Evolutionary conservation across 768 basidiomycete genomes (phyloP), one percentile per base, ranked within the genome.

Genomic region (Cystofilobasidium ferigula): DNA sequence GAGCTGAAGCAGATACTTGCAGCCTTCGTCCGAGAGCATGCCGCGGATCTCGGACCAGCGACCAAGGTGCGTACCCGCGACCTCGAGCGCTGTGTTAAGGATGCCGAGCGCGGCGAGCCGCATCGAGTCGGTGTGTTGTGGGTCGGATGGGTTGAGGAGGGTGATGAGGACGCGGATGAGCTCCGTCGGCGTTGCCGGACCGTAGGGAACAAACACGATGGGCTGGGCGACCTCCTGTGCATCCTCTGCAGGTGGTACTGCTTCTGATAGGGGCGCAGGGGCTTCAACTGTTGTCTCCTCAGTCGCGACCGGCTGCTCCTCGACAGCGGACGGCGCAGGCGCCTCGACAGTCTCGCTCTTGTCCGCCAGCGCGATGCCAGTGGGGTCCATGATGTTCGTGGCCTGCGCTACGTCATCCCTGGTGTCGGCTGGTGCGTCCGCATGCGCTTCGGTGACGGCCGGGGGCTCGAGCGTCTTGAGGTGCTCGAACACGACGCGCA

Each of bases 101-200:
- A 93, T 86, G 0, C 86, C 82, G 28, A 99, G 82, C 0, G 93
- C 89, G 62, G 87, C 86, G 10, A 94, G 80, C 18, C 95, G 85
- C 61, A 93, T 95, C 5, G 92, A 90, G 74, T 98, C 95, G 3
- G 95, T 97, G 74, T 98, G 94, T 61, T 91, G 84, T 70, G 89
- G 88, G 73, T 94, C 91, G 70, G 83, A 87, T 24, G 95, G 95
- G 75, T 98, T 91, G 57, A 99, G 81, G 45, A 99, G 88, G 71
- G 94, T 91, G 73, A 97, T 85, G 63, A 99, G 83, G 38, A 98
- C 95, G 2, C 93, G 86, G 40, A 98, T 80, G 8, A 99, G 84
- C 74, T 97, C 94, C 22, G 91, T 78, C 47, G 95, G 85, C 16
- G 95, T 92, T 3, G 92, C 89, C 38, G 97, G 82, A 16, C 94